phyloP scores from a whole-genome alignment of 805 yeast species.

The Lipomyces starkeyi region DNA sequence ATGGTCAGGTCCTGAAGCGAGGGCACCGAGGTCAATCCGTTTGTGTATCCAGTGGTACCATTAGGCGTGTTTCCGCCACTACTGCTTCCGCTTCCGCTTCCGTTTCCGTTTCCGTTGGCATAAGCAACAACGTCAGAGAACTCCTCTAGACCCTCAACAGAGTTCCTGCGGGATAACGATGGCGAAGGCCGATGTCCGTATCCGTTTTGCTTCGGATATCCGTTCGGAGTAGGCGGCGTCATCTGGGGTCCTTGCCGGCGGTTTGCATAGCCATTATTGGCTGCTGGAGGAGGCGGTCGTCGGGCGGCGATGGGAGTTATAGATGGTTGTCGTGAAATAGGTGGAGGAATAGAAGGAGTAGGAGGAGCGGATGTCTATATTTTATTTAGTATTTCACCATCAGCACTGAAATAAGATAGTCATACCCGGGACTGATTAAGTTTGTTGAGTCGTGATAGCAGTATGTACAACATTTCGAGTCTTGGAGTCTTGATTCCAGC shows the following conservation, averaged over 20 bases:
- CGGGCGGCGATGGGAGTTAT: conserved; percentile 9
- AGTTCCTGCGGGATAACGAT: conserved; percentile 21
- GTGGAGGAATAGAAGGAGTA: neutral
- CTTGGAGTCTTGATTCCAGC: conserved; percentile 62
- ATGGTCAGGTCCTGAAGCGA: conserved; percentile 15
- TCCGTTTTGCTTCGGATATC: conserved; percentile 14
- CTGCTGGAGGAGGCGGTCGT: conserved; percentile 16
- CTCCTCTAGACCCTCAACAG: conserved; percentile 30
- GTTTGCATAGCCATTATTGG: conserved; percentile 16
- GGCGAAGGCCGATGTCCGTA: conserved; percentile 4
- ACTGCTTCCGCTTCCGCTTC: neutral
- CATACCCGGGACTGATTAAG: conserved; percentile 13
- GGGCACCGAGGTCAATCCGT: neutral
- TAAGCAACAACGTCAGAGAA: conserved; percentile 34
- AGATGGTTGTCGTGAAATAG: neutral
- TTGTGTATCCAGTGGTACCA: neutral
- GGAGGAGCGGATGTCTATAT: neutral
- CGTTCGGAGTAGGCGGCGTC: conserved; percentile 6
- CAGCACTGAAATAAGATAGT: neutral
- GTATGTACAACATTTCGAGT: conserved; percentile 60
- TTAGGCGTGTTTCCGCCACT: conserved; percentile 9
- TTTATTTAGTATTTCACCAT: neutral
- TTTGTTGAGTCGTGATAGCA: conserved; percentile 52
- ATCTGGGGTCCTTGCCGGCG: neutral
- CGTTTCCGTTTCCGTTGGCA: conserved; percentile 6